Conservation (phyloP, 192 early-diverging fungal genomes). For the Gigaspora rosea region DNA sequence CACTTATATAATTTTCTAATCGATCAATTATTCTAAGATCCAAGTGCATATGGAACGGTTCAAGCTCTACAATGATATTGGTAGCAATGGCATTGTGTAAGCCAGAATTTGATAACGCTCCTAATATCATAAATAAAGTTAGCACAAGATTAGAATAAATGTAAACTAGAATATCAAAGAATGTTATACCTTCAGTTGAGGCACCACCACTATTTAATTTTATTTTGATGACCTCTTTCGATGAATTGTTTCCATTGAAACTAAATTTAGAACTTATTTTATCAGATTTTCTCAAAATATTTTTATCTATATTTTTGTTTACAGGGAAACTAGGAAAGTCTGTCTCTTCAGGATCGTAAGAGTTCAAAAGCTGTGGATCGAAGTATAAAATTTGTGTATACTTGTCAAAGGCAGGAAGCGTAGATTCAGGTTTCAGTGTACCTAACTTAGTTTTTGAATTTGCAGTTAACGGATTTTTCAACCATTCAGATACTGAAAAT, state of each 20-base stretch:
- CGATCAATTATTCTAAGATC: conserved; percentile 49
- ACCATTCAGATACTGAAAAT: conserved; percentile 17
- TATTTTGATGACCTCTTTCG: conserved; percentile 5
- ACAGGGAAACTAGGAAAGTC: conserved; percentile 15
- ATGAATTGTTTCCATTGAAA: not conserved
- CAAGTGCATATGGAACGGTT: conserved; percentile 51
- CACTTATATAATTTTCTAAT: conserved; percentile 46
- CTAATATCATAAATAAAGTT: not conserved
- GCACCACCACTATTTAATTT: not conserved
- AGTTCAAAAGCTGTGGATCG: not conserved
- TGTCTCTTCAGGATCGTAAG: conserved; percentile 2
- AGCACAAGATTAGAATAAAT: not conserved
- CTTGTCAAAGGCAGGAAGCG: conserved; percentile 9
- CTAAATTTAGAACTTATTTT: not conserved
- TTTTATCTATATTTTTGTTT: not conserved
- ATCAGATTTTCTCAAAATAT: not conserved
- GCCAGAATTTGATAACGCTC: not conserved
- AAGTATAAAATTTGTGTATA: conserved; percentile 20
- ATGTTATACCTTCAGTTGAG: not conserved
- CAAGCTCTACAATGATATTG: conserved; percentile 48
- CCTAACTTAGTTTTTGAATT: not conserved
- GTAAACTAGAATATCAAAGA: not conserved
- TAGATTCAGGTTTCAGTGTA: not conserved
- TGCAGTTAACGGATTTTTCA: not conserved
- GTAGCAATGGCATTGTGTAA: conserved; percentile 4